Conservation (phyloP, 2,329 filamentous ascomycete genomes). For the Pyricularia sp. region DNA sequence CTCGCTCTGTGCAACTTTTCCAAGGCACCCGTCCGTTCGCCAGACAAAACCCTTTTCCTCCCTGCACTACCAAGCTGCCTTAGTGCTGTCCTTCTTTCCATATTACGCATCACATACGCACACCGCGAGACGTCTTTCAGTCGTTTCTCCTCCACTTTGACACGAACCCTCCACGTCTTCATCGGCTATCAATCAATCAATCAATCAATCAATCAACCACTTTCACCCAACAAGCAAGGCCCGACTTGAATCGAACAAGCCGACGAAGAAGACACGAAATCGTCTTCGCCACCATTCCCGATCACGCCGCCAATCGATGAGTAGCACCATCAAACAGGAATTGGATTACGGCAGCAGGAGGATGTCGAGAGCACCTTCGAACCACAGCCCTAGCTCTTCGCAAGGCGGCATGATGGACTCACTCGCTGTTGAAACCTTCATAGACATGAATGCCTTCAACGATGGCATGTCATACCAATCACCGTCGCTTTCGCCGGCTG, state of each 20-base stretch:
- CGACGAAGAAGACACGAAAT: background rate
- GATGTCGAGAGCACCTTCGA: constrained; percentile 7
- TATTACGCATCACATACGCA: constrained; percentile 1
- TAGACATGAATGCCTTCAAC: constrained; percentile 50
- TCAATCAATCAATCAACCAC: background rate
- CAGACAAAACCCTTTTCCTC: constrained; percentile 3
- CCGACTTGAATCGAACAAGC: background rate
- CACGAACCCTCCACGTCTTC: background rate
- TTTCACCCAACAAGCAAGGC: background rate
- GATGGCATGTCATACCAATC: constrained; percentile 39
- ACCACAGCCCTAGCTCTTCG: constrained; percentile 13
- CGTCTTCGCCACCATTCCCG: background rate
- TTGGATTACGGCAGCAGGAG: constrained; percentile 1
- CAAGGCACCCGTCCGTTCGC: constrained; percentile 1
- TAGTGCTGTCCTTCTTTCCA: background rate
- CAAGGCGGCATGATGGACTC: constrained; percentile 30
- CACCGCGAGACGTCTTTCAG: background rate
- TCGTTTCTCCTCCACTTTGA: background rate
- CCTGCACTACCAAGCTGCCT: background rate
- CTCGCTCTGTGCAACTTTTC: background rate
- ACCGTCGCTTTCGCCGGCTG: constrained; percentile 43
- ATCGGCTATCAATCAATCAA: background rate
- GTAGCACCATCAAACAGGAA: constrained; percentile 1
- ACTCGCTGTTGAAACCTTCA: constrained; percentile 38
- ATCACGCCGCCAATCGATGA: background rate